Evolutionary conservation across 169 alveolate genomes (phyloP), one percentile per base, ranked within the genome.

Genomic region (Eimeria tenella): DNA sequence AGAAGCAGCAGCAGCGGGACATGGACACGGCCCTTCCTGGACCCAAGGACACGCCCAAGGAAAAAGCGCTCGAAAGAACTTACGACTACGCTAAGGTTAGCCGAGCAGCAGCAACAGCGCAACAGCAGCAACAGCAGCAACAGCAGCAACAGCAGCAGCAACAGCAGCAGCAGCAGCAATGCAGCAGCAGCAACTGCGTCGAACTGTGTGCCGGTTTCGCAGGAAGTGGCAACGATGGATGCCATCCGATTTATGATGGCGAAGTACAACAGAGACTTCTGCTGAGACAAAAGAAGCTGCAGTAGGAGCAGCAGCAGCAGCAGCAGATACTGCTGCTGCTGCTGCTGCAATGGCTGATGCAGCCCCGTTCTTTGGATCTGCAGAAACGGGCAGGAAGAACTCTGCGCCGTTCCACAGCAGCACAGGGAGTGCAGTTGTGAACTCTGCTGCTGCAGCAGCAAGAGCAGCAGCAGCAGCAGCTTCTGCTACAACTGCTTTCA

Each of bases 141-240:
- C 42, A 31, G 70, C 70, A 60, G 70, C 70, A 60, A 1, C 70
- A 60, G 70, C 70, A 60, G 70, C 70, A 60, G 70, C 13, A 15
- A 19, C 21, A 60, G 70, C 70, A 60, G 70, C 70, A 60, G 70
- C 70, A 60, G 70, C 70, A 60, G 68, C 68, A 58, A 58, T n/a
- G n/a, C n/a, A n/a, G 70, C 70, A 60, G 70, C 70, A 60, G 70
- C 70, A 60, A 60, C 42, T 31, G 42, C 42, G 42, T 31, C 42
- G 42, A 31, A 31, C 42, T n/a, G 79, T 68, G 79, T 21, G 13
- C 10, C 31, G 11, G 79, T 68, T 75, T 11, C 79, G 42, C 91
- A 83, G 91, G 91, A 83, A 65, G 91, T 83, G 74, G 91, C 91
- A 31, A 83, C 91, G 49, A 83, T 83, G 91, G 74, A 60, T 15